Percentiles rank a stretch among this genome's conserved stretches.
These are phyloP conservation scores for Fusarium luffae DNA, from an alignment of 2,329 filamentous ascomycete species.

Conservation along the genomic window DNA sequence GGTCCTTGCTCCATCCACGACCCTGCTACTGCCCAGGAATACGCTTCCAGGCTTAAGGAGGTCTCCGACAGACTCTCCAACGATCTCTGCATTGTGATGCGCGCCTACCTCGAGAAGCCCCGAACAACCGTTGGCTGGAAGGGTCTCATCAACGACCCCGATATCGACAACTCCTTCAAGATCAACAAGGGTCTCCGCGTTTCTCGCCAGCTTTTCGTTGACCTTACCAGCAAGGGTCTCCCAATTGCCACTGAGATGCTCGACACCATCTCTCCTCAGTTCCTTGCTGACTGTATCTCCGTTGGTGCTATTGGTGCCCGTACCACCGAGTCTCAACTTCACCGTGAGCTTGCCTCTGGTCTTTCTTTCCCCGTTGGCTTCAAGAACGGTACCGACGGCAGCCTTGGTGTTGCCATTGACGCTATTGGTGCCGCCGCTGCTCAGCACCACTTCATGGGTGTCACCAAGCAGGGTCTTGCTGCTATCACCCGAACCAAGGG, in stretches of 20 bases:
- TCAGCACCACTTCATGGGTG: slow-evolving; percentile 98
- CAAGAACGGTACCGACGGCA: slow-evolving; percentile 99
- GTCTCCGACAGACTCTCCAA: slow-evolving; percentile 82
- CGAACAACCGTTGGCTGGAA: slow-evolving; percentile 99
- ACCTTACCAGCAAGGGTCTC: slow-evolving; percentile 87
- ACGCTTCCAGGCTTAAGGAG: slow-evolving; percentile 80
- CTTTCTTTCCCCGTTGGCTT: slow-evolving; percentile 98
- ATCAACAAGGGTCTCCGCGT: slow-evolving; percentile 98
- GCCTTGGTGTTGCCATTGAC: slow-evolving; percentile 90
- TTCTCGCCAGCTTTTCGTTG: slow-evolving; percentile 91
- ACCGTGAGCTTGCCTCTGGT: slow-evolving; percentile 94
- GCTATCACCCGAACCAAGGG: slow-evolving; percentile 93
- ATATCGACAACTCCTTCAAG: slow-evolving; percentile 96
- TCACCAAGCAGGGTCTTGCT: slow-evolving; percentile 96
- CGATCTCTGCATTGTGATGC: slow-evolving; percentile 95
- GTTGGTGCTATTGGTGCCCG: slow-evolving; percentile 95
- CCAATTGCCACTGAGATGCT: slow-evolving; percentile 98
- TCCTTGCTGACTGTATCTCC: slow-evolving; percentile 94
- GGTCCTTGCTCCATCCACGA: slow-evolving; percentile 99
- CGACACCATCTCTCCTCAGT: slow-evolving; percentile 98
- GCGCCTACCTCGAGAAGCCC: slow-evolving; percentile 98
- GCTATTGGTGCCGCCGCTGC: slow-evolving; percentile 88
- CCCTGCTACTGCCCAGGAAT: slow-evolving; percentile 86
- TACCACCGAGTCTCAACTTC: slow-evolving; percentile 95
- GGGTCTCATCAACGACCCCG: slow-evolving; percentile 97